Conservation (phyloP, 805 yeast species). For the Saturnispora dispora region DNA sequence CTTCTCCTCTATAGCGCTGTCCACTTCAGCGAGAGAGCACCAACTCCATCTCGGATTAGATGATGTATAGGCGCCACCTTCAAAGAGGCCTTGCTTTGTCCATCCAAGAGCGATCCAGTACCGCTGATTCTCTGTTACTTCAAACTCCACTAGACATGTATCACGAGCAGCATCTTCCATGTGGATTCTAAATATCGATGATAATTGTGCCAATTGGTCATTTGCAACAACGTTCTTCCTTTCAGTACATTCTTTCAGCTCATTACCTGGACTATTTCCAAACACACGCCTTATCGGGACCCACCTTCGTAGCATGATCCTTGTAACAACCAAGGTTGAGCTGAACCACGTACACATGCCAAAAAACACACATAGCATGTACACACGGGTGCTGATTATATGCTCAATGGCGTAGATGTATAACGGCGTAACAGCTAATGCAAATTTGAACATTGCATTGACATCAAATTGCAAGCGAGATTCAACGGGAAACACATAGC, state of each 20-base stretch:
- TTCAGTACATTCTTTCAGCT: not conserved
- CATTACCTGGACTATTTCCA: not conserved
- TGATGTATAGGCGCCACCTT: constrained; percentile 41
- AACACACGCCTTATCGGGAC: not conserved
- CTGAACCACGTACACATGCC: constrained; percentile 37
- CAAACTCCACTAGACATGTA: constrained; percentile 41
- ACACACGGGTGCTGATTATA: constrained; percentile 28
- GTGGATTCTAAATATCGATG: constrained; percentile 10
- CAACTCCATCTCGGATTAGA: constrained; percentile 23
- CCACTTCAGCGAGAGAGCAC: not conserved
- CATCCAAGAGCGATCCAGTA: constrained; percentile 58
- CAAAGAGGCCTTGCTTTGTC: constrained; percentile 44
- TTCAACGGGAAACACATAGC: constrained; percentile 26
- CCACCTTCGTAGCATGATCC: not conserved
- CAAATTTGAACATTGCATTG: constrained; percentile 17
- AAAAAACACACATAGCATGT: constrained; percentile 29
- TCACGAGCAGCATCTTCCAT: constrained; percentile 13
- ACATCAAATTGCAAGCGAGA: constrained; percentile 12
- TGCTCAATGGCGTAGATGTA: constrained; percentile 31
- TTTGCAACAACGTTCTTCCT: constrained; percentile 16
- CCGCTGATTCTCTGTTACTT: constrained; percentile 47
- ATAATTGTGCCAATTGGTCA: constrained; percentile 34
- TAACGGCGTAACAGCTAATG: constrained; percentile 34
- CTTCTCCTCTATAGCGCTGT: not conserved
- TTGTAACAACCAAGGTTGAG: constrained; percentile 32